Evolutionary conservation across 2,329 filamentous ascomycete species (phyloP).

Genomic region (Corinectria fuckeliana): DNA sequence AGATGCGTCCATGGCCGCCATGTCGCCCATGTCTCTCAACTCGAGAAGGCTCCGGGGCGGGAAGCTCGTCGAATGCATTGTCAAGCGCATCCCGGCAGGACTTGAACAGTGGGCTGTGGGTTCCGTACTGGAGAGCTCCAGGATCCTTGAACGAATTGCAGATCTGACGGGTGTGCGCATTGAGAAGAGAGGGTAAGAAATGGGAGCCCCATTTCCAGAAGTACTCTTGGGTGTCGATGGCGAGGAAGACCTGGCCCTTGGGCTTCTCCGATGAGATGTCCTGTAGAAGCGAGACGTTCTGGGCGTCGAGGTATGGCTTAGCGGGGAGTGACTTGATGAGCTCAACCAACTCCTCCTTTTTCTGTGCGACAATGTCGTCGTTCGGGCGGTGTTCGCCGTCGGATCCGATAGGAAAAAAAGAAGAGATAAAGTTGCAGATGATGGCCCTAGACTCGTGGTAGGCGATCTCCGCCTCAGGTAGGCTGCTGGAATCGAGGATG

Average conservation of each 20-base stretch:
- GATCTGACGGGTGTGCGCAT: constrained; percentile 62
- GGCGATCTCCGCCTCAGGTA: constrained; percentile 47
- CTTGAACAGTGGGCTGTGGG: constrained; percentile 57
- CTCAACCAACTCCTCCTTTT: constrained; percentile 34
- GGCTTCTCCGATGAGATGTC: constrained; percentile 55
- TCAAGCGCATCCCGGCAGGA: constrained; percentile 58
- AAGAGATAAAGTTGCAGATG: constrained; percentile 58
- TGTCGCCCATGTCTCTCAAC: neutral
- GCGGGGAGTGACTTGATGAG: constrained; percentile 47
- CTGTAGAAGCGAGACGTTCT: constrained; percentile 54
- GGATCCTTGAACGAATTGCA: constrained; percentile 69
- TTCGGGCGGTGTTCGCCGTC: constrained; percentile 42
- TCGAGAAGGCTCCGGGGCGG: constrained; percentile 50
- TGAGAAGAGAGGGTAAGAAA: constrained; percentile 62
- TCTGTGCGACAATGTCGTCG: neutral
- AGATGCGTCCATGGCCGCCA: neutral
- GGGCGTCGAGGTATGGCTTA: constrained; percentile 42
- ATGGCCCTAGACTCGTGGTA: constrained; percentile 60
- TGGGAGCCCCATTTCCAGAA: constrained; percentile 62
- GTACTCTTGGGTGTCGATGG: constrained; percentile 47
- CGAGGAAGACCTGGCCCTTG: constrained; percentile 58
- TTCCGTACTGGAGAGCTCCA: constrained; percentile 62
- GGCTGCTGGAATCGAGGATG: constrained; percentile 25
- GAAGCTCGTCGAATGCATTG: constrained; percentile 54
- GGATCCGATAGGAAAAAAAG: constrained; percentile 47